Base-by-base conservation (phyloP, 1,284 basidiomycete genomes). In the Cryptococcus sp. region DNA sequence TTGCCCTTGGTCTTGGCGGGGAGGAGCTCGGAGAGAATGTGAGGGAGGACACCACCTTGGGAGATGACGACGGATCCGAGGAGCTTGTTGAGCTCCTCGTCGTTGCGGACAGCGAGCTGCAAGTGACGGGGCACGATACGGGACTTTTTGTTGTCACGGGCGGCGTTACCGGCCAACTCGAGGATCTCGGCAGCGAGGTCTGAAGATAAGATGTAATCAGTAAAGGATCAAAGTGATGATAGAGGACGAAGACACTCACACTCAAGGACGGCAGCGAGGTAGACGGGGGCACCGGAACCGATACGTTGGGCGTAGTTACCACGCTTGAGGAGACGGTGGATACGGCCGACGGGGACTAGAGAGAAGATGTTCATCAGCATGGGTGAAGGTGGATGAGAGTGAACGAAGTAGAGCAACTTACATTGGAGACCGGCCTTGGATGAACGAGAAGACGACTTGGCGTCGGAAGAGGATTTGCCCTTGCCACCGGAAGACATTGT, bases 91-190 rank as follows among this genome's bases (percentile, higher is more conserved):
- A 80, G 70, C 86, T 91, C 89, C 71, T 91, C 89, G 61, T 91
- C 89, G 78, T 91, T 91, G 67, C 90, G 85, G 80, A 94, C 91
- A 68, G 91, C 91, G 63, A 93, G 88, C 77, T 93, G 90, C 59
- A 93, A 78, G 80, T 93, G 91, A 76, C 91, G 86, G 60, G 91
- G 91, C 17, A 92, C 89, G 76, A 93, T 93, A 87, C 91, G 90
- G 74, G 90, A 88, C 84, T 92, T 84, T 73, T 79, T 77, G 74
- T 80, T 79, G 78, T 81, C 79, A 67, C 80, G 78, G 70, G 81
- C 78, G 49, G 88, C 90, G 81, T 91, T 91, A 58, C 91, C 91
- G 53, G 91, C 90, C 55, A 93, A 82, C 81, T 93, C 91, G 61
- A 92, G 85, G 70, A 93, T 88, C 80, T 93, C 91, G 51, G 91